phyloP scores from a whole-genome alignment of 345 rosid species.

The Litchi chinensis region DNA sequence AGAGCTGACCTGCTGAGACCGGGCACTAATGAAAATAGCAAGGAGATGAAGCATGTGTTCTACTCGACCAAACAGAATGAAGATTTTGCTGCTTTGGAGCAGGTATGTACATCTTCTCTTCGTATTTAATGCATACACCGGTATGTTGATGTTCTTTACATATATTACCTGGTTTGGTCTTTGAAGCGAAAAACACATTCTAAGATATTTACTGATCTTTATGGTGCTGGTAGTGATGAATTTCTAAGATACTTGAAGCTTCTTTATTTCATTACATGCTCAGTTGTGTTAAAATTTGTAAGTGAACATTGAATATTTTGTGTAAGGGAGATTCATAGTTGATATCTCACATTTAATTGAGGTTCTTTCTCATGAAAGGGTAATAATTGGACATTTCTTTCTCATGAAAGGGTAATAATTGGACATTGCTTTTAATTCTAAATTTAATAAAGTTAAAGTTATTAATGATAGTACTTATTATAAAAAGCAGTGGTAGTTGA shows the following conservation, averaged over 20 bases:
- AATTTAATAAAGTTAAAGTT: neutral
- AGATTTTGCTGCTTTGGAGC: constrained; percentile 92
- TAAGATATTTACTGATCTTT: neutral
- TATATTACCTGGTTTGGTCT: neutral
- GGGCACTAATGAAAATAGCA: constrained; percentile 33
- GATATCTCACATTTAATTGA: neutral
- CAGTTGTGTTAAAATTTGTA: neutral
- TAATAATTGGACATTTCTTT: neutral
- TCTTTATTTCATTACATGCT: neutral
- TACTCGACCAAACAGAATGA: constrained; percentile 66
- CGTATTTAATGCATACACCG: neutral
- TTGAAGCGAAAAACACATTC: neutral
- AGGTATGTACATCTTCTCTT: constrained; percentile 46
- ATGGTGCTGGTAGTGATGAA: neutral
- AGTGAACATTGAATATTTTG: neutral
- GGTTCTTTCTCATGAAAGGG: neutral
- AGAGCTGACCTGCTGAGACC: constrained; percentile 33
- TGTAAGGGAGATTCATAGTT: neutral
- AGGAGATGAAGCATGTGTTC: constrained; percentile 44
- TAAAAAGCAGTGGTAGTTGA: neutral
- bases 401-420: neutral
- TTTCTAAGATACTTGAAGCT: neutral
- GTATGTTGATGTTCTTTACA: constrained; percentile 4
- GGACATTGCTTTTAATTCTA: neutral
- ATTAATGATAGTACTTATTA: neutral